These are phyloP conservation scores for Starmerella cellae DNA, from an alignment of 805 yeast genomes.

Conservation along the genomic window DNA sequence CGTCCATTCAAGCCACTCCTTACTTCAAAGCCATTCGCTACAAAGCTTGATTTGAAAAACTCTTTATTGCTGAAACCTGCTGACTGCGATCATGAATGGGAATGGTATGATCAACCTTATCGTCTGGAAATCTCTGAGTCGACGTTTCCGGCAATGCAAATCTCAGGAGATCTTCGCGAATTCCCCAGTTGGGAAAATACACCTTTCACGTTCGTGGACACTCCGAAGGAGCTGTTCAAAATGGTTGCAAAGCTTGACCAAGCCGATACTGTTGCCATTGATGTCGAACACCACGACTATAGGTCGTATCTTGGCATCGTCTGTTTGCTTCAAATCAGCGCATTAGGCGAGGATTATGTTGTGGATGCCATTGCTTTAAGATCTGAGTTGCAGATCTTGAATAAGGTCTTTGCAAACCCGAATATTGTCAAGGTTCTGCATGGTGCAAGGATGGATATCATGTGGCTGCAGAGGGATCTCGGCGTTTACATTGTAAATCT, in stretches of 20 bases:
- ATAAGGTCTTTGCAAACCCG: slow-evolving; percentile 71
- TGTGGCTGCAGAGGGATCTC: slow-evolving; percentile 91
- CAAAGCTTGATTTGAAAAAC: slow-evolving; percentile 40
- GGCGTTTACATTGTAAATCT: slow-evolving; percentile 81
- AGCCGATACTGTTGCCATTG: slow-evolving; percentile 67
- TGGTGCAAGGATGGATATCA: slow-evolving; percentile 93
- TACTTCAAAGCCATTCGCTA: slow-evolving; percentile 56
- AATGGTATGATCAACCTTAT: slow-evolving; percentile 72
- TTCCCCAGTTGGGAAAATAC: slow-evolving; percentile 31
- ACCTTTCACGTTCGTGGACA: slow-evolving; percentile 51
- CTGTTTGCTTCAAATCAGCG: slow-evolving; percentile 84
- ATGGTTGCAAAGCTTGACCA: slow-evolving; percentile 44
- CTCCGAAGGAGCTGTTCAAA: slow-evolving; percentile 35
- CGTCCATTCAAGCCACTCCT: slow-evolving; percentile 69
- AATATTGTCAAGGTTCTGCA: slow-evolving; percentile 74
- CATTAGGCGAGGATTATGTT: slow-evolving; percentile 68
- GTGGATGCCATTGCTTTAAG: slow-evolving; percentile 73
- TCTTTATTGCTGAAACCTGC: slow-evolving; percentile 30
- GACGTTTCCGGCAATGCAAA: slow-evolving; percentile 49
- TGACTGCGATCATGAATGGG: slow-evolving; percentile 31
- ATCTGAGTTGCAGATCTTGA: slow-evolving; percentile 53
- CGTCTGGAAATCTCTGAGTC: slow-evolving; percentile 54
- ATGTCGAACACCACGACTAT: slow-evolving; percentile 90
- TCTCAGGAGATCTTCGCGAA: not conserved
- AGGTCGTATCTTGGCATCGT: slow-evolving; percentile 83